Evolutionary conservation across 2,329 filamentous ascomycete species (phyloP).

Genomic region (Tolypocladium inflatum): DNA sequence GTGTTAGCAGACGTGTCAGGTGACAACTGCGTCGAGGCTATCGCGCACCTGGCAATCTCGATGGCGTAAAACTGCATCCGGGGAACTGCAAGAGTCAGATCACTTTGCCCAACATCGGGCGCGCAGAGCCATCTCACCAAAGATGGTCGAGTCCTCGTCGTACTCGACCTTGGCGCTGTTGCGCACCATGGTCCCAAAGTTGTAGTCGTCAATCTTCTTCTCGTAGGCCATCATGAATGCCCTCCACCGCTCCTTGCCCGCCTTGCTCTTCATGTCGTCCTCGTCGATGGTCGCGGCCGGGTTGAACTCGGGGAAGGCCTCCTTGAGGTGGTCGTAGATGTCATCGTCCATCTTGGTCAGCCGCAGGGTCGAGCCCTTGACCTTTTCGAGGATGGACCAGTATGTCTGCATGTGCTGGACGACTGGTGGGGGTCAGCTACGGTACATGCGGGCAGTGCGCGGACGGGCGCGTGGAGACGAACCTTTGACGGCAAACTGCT

Average conservation of each 20-base stretch:
- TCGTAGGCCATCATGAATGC: slow-evolving; percentile 91
- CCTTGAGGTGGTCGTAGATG: slow-evolving; percentile 80
- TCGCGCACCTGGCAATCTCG: slow-evolving; percentile 34
- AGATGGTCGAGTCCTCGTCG: slow-evolving; percentile 81
- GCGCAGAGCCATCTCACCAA: slow-evolving; percentile 47
- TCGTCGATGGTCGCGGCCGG: slow-evolving; percentile 73
- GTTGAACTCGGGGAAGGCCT: slow-evolving; percentile 89
- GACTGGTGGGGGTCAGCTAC: slow-evolving; percentile 29
- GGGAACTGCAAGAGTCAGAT: slow-evolving; percentile 28
- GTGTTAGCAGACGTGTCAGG: slow-evolving; percentile 4
- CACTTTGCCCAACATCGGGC: neutral
- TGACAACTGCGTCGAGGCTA: neutral
- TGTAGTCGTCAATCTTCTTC: slow-evolving; percentile 92
- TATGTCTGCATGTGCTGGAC: slow-evolving; percentile 97
- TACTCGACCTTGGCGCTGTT: slow-evolving; percentile 74
- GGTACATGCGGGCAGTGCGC: neutral
- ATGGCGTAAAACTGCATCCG: slow-evolving; percentile 48
- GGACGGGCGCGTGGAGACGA: neutral
- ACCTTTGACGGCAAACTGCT: slow-evolving; percentile 98
- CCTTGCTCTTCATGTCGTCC: slow-evolving; percentile 95
- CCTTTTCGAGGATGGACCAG: slow-evolving; percentile 88
- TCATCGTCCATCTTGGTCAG: slow-evolving; percentile 94
- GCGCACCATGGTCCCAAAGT: slow-evolving; percentile 92
- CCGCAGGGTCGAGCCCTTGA: slow-evolving; percentile 78
- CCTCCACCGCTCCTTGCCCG: slow-evolving; percentile 88